phyloP scores from a whole-genome alignment of 2,329 filamentous ascomycete species.

The Diaporthe citriasiana region DNA sequence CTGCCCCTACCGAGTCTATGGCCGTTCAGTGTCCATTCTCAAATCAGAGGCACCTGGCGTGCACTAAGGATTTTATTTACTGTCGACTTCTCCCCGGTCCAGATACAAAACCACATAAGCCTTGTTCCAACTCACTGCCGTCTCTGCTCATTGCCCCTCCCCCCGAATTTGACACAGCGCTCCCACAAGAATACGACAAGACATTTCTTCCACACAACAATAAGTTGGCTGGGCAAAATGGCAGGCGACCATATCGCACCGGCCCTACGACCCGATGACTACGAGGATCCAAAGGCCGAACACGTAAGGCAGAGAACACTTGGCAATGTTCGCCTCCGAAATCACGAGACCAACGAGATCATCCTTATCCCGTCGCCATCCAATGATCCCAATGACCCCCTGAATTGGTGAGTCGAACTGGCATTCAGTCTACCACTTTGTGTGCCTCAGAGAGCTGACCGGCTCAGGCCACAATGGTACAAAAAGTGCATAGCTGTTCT shows the following conservation, averaged over 20 bases:
- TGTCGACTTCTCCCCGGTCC: constrained; percentile 19
- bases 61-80: constrained; percentile 3
- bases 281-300: constrained; percentile 42
- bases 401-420: constrained; percentile 61
- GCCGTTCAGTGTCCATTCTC: neutral
- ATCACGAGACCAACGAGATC: constrained; percentile 61
- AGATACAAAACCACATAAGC: neutral
- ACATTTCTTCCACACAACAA: neutral
- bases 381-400: constrained; percentile 64
- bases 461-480: constrained; percentile 58
- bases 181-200: neutral
- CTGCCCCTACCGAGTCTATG: neutral
- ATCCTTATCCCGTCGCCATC: constrained; percentile 66
- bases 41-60: neutral
- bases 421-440: neutral
- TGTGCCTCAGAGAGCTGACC: constrained; percentile 4
- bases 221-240: constrained; percentile 1
- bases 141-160: neutral
- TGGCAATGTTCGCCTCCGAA: constrained; percentile 58
- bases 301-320: constrained; percentile 49
- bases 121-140: neutral
- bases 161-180: too few species aligned
- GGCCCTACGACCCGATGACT: constrained; percentile 40
- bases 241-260: constrained; percentile 44
- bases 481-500: constrained; percentile 65